Conservation (phyloP, 352 stramenopile genomes). For the Phytophthora foliorum region DNA sequence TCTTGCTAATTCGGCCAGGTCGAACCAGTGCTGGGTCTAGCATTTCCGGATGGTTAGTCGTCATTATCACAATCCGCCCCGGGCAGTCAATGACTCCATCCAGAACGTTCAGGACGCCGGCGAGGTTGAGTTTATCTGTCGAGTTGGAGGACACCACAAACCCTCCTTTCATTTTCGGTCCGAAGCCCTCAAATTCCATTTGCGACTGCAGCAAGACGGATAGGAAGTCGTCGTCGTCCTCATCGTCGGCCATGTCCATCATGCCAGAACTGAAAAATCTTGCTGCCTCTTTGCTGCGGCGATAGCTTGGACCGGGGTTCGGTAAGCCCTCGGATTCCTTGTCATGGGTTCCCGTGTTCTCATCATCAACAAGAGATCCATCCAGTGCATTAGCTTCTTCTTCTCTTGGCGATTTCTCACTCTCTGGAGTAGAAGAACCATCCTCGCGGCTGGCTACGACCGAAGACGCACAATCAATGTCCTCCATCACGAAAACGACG, state of each 20-base stretch:
- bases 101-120: conserved; percentile 91
- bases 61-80: conserved; percentile 88
- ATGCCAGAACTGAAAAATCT: conserved; percentile 7
- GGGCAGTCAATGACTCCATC: conserved; percentile 88
- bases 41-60: conserved; percentile 88
- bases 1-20: conserved; percentile 89
- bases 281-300: neutral
- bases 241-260: conserved; percentile 6
- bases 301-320: neutral
- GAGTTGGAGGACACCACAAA: conserved; percentile 50
- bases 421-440: neutral
- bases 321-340: neutral
- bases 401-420: conserved; percentile 20
- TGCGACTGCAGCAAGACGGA: conserved; percentile 34
- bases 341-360: too few species aligned
- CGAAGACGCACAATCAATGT: conserved; percentile 84
- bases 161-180: conserved; percentile 27
- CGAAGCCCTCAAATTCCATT: conserved; percentile 35
- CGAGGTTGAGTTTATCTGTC: conserved; percentile 78
- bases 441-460: conserved; percentile 66
- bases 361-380: conserved; percentile 19
- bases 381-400: conserved; percentile 47
- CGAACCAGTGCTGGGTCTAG: conserved; percentile 88
- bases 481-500: conserved; percentile 93
- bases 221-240: conserved; percentile 35